Base-by-base conservation (phyloP, 2,329 filamentous ascomycete genomes). In the Polychaeton citri region DNA sequence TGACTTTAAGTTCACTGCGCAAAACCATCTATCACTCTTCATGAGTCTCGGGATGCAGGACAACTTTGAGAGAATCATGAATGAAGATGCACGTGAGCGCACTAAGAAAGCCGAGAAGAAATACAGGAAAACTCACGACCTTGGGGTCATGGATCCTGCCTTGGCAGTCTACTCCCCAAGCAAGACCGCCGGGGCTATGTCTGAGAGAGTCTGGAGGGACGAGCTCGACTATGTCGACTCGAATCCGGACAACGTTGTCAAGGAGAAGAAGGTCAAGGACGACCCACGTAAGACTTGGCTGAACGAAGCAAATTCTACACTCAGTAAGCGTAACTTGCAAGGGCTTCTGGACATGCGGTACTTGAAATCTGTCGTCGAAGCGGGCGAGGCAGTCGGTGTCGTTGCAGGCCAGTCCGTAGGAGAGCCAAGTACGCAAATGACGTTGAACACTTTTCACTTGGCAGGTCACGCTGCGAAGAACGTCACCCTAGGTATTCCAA, bases 371-470 rank as follows among this genome's bases (percentile, higher is more conserved):
- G 71, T 95, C 6, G 81, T 95, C 17, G 88, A 98, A 50, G 85
- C 90, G 19, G 90, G 90, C 32, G 92, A 98, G 64, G 88, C 90
- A 18, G 87, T 98, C 18, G 90, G 90, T 46, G 92, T 98, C 43
- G 84, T 98, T 40, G 92, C 92, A 34, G 87, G 87, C 7, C 90
- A 98, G 61, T 96, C 88, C 20, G 79, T 98, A 30, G 90, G 90
- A 55, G 92, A 98, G 56, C 90, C 92, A 6, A 95, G 87, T 2
- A 98, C 90, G 8, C 90, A 98, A 60, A 98, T 98, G 92, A 98
- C 92, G 6, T 67, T 98, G 37, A 98, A 98, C 64, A 98, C 92
- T 19, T 98, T 98, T 74, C 90, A 98, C 72, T 83, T 98, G 74
- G 90, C 90, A 60, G 90, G 90, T 54, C 88, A 96, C 68, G 87